These are phyloP conservation scores for Trichoderma arundinaceum DNA, from an alignment of 2,329 filamentous ascomycete species.

Conservation along the genomic window DNA sequence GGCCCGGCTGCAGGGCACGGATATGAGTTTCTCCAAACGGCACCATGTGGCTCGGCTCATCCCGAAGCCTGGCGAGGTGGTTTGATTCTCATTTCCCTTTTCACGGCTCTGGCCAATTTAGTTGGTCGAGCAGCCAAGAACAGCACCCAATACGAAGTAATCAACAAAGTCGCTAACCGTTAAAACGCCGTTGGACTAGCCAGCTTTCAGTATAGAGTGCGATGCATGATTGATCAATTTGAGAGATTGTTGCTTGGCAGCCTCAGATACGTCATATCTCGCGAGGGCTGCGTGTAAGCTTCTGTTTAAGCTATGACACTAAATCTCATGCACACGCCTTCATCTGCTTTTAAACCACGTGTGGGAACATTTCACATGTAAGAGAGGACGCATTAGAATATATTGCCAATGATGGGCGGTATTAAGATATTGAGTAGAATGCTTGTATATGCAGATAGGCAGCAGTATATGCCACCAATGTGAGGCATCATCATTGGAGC, in stretches of 20 bases:
- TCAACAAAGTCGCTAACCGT: no score
- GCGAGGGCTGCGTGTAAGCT: neutral
- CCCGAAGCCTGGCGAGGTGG: neutral
- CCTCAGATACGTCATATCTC: neutral
- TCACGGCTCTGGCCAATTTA: no score
- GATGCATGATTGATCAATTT: no score
- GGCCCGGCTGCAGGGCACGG: constrained; percentile 15
- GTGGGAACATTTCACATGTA: no score
- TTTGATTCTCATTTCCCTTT: neutral
- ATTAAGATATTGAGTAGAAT: neutral
- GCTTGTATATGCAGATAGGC: neutral
- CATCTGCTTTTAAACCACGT: no score
- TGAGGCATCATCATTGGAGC: constrained; percentile 15
- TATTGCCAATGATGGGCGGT: neutral
- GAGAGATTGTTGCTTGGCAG: neutral
- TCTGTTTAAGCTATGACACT: constrained; percentile 8
- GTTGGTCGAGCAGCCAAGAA: no score
- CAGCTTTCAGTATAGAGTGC: no score
- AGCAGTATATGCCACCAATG: neutral
- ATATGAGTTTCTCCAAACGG: constrained; percentile 8
- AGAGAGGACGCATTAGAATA: no score
- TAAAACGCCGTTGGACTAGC: no score
- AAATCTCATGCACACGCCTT: neutral
- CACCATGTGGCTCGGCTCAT: constrained; percentile 27
- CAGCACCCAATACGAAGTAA: neutral